Conservation (phyloP, 306 rosid species). For the Arachis hypogaea region DNA sequence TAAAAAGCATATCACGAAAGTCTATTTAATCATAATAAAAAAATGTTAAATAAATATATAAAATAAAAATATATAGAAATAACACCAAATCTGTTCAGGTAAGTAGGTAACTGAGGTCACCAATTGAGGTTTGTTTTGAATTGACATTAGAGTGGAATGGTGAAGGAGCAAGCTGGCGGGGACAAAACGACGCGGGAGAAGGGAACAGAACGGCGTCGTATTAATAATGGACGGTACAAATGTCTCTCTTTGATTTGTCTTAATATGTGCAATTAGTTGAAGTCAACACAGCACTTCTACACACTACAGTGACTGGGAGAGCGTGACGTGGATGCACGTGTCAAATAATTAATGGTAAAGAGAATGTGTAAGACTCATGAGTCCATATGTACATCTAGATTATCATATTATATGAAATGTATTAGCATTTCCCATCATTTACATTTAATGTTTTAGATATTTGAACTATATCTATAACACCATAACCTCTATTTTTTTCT, state of each 20-base stretch:
- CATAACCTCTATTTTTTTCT: not conserved
- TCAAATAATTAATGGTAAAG: not conserved
- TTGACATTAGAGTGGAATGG: not conserved
- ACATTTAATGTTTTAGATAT: not conserved
- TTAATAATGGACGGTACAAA: constrained; percentile 22
- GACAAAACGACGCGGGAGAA: constrained; percentile 26
- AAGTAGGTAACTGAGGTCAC: not conserved
- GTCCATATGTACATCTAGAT: not conserved
- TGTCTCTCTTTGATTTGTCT: constrained; percentile 40
- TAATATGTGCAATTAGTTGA: constrained; percentile 26
- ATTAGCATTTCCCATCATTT: not conserved
- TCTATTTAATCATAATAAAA: no score
- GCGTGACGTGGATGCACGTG: constrained; percentile 29
- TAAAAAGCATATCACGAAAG: no score
- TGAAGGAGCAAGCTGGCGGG: not conserved
- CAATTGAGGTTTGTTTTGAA: constrained; percentile 6
- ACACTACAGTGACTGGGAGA: constrained; percentile 33
- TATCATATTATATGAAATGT: no score
- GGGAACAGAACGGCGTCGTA: constrained; percentile 36
- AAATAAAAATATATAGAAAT: no score
- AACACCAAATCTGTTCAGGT: no score
- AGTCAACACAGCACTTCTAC: constrained; percentile 22
- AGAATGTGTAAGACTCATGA: not conserved
- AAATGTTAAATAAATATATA: no score
- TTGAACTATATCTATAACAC: not conserved